phyloP scores from a whole-genome alignment of 345 rosid species.

The Brassica nigra region DNA sequence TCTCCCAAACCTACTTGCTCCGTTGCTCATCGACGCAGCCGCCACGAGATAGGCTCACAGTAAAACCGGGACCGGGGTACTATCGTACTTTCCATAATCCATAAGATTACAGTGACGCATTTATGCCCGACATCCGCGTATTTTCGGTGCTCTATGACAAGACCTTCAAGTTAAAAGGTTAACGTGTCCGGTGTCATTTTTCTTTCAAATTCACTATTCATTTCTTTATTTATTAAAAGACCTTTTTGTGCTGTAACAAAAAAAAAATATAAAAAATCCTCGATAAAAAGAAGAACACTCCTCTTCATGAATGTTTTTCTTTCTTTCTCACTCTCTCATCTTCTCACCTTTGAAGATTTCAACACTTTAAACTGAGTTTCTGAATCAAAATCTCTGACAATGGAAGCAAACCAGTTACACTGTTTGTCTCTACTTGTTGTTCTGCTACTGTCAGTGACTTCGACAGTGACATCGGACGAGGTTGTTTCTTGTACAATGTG shows the following conservation, averaged over 20 bases:
- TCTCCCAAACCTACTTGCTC: constrained; percentile 21
- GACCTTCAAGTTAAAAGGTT: constrained; percentile 31
- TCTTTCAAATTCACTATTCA: neutral
- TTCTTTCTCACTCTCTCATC: neutral
- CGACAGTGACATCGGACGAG: constrained; percentile 45
- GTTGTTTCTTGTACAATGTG: constrained; percentile 88
- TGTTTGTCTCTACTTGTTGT: constrained; percentile 21
- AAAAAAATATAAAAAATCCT: neutral
- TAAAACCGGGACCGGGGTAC: neutral
- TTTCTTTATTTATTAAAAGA: constrained; percentile 14
- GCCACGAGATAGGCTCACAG: constrained; percentile 26
- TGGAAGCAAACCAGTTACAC: constrained; percentile 26
- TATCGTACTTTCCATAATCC: neutral
- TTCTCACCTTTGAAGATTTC: neutral
- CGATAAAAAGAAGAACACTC: constrained; percentile 32
- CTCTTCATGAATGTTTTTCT: constrained; percentile 17
- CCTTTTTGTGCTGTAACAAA: constrained; percentile 17
- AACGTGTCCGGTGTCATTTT: constrained; percentile 31
- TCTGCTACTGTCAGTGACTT: constrained; percentile 25
- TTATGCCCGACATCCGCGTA: constrained; percentile 24
- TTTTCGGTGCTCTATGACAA: constrained; percentile 30
- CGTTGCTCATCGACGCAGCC: constrained; percentile 32
- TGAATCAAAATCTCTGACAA: constrained; percentile 19
- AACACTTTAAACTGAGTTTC: neutral
- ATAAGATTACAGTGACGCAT: constrained; percentile 13